Base-by-base conservation (phyloP, 2,329 filamentous ascomycete species). In the Alternaria novae-zelandiae region DNA sequence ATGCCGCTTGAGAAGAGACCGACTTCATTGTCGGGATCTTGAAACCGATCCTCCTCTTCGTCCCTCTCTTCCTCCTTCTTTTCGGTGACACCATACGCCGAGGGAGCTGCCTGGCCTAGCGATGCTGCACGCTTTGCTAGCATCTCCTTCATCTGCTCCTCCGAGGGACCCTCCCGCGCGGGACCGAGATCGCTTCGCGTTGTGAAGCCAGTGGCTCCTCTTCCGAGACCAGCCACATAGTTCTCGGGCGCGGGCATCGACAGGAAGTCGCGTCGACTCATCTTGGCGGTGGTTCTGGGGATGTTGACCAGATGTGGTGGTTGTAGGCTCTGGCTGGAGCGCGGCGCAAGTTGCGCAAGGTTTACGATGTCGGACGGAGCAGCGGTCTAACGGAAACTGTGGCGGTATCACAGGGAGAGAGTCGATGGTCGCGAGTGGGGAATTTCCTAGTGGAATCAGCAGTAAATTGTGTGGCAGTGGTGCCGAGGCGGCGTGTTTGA, bases 101-200 rank as follows among this genome's bases (percentile, higher is more conserved):
- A 90, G 0, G 90, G 89, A 23, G 89, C 86, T n/a, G 89, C 88
- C 66, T 88, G 87, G 49, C 90, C 90, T 1, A 98, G 87, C 76
- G 92, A 89, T 61, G 93, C 92, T 8, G 96, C 95, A 73, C 96
- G 90, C 82, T 97, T 97, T 53, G 94, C 94, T 72, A 99, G 91
- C 66, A 93, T 94, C 80, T 97, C 96, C 81, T 98, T 97, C 83
- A 99, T 97, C 82, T 98, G 95, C 79, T 99, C 96, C 74, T 97
- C 95, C 65, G 92, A 97, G 53, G 96, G 96, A 15, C 96, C 96
- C 83, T 97, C 95, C 74, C 95, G 89, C 63, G 95, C 95, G 54
- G 96, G 96, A 61, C 96, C 96, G 61, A 99, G 86, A 86, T 99
- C 96, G 61, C 95, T 98, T 75, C 96, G 90, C 44, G 96, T 99